Evolutionary conservation across 2,329 filamentous ascomycete genomes (phyloP), one percentile per base, ranked within the genome.

Genomic region (Fusarium lateritium): DNA sequence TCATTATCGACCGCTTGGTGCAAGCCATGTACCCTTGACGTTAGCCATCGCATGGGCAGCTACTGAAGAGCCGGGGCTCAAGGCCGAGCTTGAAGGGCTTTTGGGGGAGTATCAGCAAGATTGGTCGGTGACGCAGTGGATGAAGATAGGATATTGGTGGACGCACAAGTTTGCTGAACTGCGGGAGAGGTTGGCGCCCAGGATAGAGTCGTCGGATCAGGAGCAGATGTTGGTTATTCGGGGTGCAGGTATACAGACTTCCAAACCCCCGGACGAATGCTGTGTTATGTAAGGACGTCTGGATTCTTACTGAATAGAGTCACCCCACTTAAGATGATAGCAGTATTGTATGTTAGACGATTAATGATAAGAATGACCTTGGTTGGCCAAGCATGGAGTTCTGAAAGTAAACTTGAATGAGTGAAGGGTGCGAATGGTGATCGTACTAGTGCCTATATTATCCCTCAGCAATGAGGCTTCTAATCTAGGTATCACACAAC

Each of bases 51-150:
- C 63, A 1, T 71, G 68, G 69, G 68, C 65, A 15, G 61, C 61
- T 6, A 70, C 62, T 2, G 69, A 71, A 3, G 68, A 71, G 6
- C 57, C 62, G 3, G 47, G 33, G 5, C 56, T 71, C n/a, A 66
- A 55, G 17, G 44, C 21, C 1, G 54, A 71, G n/a, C 22, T 71
- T 3, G 65, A 64, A n/a, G 24, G 21, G 5, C 11, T 63, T 7
- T 22, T 71, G 7, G 22, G 26, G 1, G 69, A 71, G 33, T 71
- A 71, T 24, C 69, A 71, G 21, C 46, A 64, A 6, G 69, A 71
- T 13, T 71, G 57, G 51, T 39, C 36, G 5, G 62, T 66, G 7
- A 71, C 69, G 1, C 51, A 56, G 21, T 71, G 65, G 65, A 36
- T 64, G 7, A 56, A 43, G 7, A 43, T 70, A 19, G 69, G 65